Percentiles rank a stretch among this genome's conserved stretches.
phyloP scores from a whole-genome alignment of 2,329 filamentous ascomycete species.

The Onygena corvina region DNA sequence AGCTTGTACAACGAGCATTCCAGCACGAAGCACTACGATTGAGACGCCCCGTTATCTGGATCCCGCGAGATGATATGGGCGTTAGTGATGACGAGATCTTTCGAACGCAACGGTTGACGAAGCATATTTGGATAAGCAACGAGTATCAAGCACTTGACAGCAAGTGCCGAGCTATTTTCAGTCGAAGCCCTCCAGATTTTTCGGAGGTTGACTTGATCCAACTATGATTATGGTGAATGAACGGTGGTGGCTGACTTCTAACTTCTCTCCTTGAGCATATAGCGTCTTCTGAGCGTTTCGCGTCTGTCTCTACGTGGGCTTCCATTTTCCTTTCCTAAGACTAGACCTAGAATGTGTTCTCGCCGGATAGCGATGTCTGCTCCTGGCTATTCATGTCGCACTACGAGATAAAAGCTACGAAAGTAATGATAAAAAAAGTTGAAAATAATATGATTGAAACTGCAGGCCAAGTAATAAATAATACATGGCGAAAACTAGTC shows the following conservation, averaged over 20 bases:
- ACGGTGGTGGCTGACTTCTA: neutral
- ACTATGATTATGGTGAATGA: slow-evolving; percentile 37
- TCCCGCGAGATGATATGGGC: slow-evolving; percentile 79
- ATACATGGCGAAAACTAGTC: too few relatives aligned
- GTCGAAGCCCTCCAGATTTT: slow-evolving; percentile 76
- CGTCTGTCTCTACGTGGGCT: neutral
- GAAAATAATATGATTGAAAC: too few relatives aligned
- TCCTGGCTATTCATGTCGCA: neutral
- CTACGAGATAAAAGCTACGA: neutral
- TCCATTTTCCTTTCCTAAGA: neutral
- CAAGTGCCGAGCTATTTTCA: slow-evolving; percentile 71
- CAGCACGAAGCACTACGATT: slow-evolving; percentile 79
- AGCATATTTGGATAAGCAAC: slow-evolving; percentile 84
- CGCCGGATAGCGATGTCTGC: neutral
- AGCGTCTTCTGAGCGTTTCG: neutral
- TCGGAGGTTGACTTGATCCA: slow-evolving; percentile 78
- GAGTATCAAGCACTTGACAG: slow-evolving; percentile 79
- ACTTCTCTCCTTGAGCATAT: neutral
- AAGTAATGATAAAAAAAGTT: neutral
- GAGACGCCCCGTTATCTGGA: slow-evolving; percentile 79
- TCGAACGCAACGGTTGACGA: slow-evolving; percentile 62
- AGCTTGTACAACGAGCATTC: slow-evolving; percentile 76
- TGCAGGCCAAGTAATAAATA: too few relatives aligned
- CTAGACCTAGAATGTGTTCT: slow-evolving; percentile 2
- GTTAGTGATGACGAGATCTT: slow-evolving; percentile 84